Conservation (phyloP, 345 rosid genomes). For the Brassica incana region DNA sequence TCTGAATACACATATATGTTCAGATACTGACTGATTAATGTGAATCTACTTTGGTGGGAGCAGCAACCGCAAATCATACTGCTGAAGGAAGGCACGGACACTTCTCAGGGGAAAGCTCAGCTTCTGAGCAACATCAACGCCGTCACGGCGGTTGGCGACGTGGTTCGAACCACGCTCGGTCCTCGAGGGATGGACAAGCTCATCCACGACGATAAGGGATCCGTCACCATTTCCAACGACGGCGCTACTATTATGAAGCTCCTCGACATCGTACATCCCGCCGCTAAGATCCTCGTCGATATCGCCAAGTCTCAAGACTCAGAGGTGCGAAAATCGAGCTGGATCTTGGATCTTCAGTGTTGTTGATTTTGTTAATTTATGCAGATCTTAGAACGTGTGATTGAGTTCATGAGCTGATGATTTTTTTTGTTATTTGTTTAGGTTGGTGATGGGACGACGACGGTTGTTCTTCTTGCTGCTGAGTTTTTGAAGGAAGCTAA, state of each 20-base stretch:
- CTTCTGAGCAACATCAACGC: conserved; percentile 96
- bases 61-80: conserved; percentile 99
- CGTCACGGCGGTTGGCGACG: conserved; percentile 87
- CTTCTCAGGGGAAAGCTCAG: conserved; percentile 97
- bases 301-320: conserved; percentile 99
- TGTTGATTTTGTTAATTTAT: no score
- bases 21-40: background rate
- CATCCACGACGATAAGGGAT: conserved; percentile 93
- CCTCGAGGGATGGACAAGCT: conserved; percentile 99
- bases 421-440: conserved; percentile 31
- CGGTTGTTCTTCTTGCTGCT: conserved; percentile 89
- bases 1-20: background rate
- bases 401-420: background rate
- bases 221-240: conserved; percentile 93
- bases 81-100: conserved; percentile 95
- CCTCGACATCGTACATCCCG: conserved; percentile 91
- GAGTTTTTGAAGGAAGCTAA: conserved; percentile 98
- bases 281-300: conserved; percentile 98
- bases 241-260: conserved; percentile 99
- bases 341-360: conserved; percentile 16
- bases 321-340: conserved; percentile 51
- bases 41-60: conserved; percentile 10
- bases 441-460: conserved; percentile 99
- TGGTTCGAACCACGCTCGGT: conserved; percentile 88
- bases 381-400: conserved; percentile 22